Percentiles rank a stretch among this genome's conserved stretches.
phyloP scores from a whole-genome alignment of 768 basidiomycete genomes.

The Thelephora ganbajun region DNA sequence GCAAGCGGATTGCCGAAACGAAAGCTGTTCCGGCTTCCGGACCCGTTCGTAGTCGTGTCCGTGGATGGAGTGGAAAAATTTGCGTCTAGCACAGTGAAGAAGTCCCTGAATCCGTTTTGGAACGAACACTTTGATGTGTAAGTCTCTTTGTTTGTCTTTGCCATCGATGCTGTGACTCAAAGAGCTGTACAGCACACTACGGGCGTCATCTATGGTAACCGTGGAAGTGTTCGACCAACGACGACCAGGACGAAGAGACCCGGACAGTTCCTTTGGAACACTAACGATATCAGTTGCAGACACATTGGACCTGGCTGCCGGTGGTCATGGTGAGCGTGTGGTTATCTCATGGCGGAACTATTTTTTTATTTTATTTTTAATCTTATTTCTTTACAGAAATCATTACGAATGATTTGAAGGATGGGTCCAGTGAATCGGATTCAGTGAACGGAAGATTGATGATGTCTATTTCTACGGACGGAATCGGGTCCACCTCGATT shows the following conservation, averaged over 20 bases:
- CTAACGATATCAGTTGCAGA: constrained; percentile 29
- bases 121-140: constrained; percentile 80
- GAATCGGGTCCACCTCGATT: too few relatives aligned
- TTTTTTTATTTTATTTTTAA: too few relatives aligned
- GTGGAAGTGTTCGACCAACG: constrained; percentile 87
- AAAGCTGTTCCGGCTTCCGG: constrained; percentile 68
- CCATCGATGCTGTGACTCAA: constrained; percentile 7
- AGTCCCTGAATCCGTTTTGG: constrained; percentile 63
- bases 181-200: constrained; percentile 38
- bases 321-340: constrained; percentile 19
- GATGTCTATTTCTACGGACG: constrained; percentile 86
- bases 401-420: constrained; percentile 92
- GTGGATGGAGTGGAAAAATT: constrained; percentile 70
- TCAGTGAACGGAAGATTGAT: constrained; percentile 97
- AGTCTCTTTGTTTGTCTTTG: constrained; percentile 16
- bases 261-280: constrained; percentile 40
- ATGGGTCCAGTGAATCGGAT: constrained; percentile 85
- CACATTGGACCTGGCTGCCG: constrained; percentile 24
- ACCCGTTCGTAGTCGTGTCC: constrained; percentile 81
- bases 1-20: constrained; percentile 65
- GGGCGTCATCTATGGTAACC: constrained; percentile 57
- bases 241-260: constrained; percentile 79
- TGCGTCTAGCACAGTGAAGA: constrained; percentile 61
- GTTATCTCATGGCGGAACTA: too few relatives aligned
- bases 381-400: constrained; percentile 40